phyloP scores from a whole-genome alignment of 108 stramenopile genomes.

The Epipyxis sp. region DNA sequence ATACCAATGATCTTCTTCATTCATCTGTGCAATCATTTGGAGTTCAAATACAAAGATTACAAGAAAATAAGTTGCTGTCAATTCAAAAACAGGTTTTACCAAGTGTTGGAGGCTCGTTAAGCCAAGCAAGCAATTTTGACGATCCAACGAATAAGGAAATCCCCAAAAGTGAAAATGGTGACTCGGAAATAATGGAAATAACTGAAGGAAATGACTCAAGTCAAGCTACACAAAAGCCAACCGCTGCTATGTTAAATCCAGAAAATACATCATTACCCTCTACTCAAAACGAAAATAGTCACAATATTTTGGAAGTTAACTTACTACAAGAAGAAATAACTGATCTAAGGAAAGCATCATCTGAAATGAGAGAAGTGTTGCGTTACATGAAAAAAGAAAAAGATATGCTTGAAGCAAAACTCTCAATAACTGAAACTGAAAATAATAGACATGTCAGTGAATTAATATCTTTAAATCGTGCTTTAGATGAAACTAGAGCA shows the following conservation, averaged over 20 bases:
- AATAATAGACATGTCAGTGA: background rate
- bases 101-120: too few relatives aligned
- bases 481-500: background rate
- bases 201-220: too few relatives aligned
- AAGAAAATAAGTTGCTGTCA: background rate
- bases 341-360: background rate
- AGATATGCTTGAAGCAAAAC: conserved; percentile 4
- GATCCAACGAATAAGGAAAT: too few relatives aligned
- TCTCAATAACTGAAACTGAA: background rate
- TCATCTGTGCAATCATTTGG: background rate
- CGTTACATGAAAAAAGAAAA: conserved; percentile 29
- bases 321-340: background rate
- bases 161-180: too few relatives aligned
- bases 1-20: conserved; percentile 28
- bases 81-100: too few relatives aligned
- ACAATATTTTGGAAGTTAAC: too few relatives aligned
- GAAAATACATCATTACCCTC: background rate
- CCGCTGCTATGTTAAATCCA: background rate
- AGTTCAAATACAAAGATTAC: background rate
- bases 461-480: background rate
- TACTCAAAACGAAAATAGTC: background rate
- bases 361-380: conserved; percentile 16
- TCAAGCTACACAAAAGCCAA: too few relatives aligned
- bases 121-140: too few relatives aligned
- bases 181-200: too few relatives aligned